phyloP scores from a whole-genome alignment of 257 asterid species.

The Solanum habrochaites region DNA sequence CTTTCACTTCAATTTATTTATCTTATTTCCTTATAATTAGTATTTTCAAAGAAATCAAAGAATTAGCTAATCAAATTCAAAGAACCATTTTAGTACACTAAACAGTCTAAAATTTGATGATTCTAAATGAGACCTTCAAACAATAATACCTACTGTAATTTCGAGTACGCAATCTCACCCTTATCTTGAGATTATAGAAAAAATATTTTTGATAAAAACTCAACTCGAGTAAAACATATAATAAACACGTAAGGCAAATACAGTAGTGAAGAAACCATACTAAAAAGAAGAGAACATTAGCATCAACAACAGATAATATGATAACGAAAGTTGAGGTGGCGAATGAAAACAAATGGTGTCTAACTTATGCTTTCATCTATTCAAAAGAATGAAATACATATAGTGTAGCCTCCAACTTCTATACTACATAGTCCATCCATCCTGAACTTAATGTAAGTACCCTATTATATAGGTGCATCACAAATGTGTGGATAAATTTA shows the following conservation, averaged over 20 bases:
- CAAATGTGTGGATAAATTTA: background rate
- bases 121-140: background rate
- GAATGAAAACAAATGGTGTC: background rate
- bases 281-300: background rate
- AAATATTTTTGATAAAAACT: rapidly evolving
- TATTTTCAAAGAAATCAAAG: background rate
- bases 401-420: background rate
- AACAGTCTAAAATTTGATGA: background rate
- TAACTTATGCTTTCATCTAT: background rate
- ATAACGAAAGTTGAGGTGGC: background rate
- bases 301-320: background rate
- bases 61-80: background rate
- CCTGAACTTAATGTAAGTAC: background rate
- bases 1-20: too few relatives aligned
- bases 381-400: background rate
- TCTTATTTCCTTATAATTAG: too few relatives aligned
- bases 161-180: rapidly evolving
- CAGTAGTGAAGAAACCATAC: background rate
- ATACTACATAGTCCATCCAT: background rate
- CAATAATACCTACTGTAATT: background rate
- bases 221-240: background rate
- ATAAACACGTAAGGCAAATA: background rate
- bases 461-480: background rate
- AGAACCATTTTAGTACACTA: background rate
- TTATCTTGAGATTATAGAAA: background rate